Base-by-base conservation (phyloP, 2,329 filamentous ascomycete genomes). In the Colletotrichum sp. region DNA sequence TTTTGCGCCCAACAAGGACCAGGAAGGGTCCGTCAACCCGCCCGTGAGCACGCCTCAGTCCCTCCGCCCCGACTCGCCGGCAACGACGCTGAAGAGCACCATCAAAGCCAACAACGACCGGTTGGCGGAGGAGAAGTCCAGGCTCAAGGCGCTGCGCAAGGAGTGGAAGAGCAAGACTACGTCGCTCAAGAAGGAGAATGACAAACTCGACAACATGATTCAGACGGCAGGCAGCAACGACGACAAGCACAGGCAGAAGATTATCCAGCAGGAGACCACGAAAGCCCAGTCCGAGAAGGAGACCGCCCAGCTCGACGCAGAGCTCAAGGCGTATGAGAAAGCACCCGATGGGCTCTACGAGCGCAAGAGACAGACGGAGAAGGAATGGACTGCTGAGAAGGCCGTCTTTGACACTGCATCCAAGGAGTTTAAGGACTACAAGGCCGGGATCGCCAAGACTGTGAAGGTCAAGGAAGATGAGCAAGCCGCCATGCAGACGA, bases 71-170 rank as follows among this genome's bases (percentile, higher is more conserved):
- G 93, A 94, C 77, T 96, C 94, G 15, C 94, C 94, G 4, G 92
- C 92, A 12, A 95, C 94, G 12, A 96, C 94, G 3, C 88, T 96
- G 52, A 93, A 92, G 82, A 94, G 94, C 34, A 95, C 94, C 3
- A 95, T 96, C 79, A 91, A 91, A 62, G 91, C 93, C 13, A 91
- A 93, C 65, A 93, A 96, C 81, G 88, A 90, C 74, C 94, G 93
- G 82, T 88, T 96, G 36, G 87, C 90, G 28, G 94, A 96, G 76
- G 92, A 94, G 80, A 93, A 92, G 79, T 89, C 90, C 75, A 91
- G 91, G 68, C 89, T 95, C 79, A 95, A 94, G 86, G 90, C 91
- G 43, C 89, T 91, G 76, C 93, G 94, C 77, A 95, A 94, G 83
- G 94, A 96, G 75, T 94, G 94, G 85, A 94, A 94, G 81, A 90